Percentiles rank a stretch among this genome's conserved stretches.
Evolutionary conservation across 495 filamentous ascomycete species (phyloP).

Genomic region (Immersiella caudata): DNA sequence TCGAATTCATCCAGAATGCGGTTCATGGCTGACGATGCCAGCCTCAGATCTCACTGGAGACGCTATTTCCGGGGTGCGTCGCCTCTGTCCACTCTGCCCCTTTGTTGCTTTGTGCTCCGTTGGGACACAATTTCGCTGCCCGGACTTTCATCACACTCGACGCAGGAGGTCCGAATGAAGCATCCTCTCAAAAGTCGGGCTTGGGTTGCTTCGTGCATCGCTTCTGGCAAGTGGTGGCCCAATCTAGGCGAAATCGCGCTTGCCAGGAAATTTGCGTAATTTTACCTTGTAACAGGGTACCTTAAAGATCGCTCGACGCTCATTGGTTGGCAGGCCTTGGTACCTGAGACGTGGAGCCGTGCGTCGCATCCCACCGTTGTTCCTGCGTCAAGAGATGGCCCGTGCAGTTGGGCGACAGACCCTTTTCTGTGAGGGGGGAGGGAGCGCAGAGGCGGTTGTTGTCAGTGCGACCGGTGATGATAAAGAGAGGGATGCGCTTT

Average conservation of each 20-base stretch:
- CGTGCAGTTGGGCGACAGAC: conserved; percentile 12
- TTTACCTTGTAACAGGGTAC: conserved; percentile 7
- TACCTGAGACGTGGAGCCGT: conserved; percentile 19
- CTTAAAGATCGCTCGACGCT: not conserved
- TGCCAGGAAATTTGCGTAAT: conserved; percentile 21
- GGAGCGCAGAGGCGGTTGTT: not conserved
- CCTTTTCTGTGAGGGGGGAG: not conserved
- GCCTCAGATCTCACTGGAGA: conserved; percentile 11
- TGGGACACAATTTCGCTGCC: conserved; percentile 21
- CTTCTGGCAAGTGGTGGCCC: not conserved
- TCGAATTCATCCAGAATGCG: conserved; percentile 18
- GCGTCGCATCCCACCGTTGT: conserved; percentile 19
- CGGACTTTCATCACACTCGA: conserved; percentile 17
- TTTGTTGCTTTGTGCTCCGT: not conserved
- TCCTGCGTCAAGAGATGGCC: conserved; percentile 25
- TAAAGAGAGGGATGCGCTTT: conserved; percentile 2
- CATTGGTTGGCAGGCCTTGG: conserved; percentile 8
- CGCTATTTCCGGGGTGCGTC: conserved; percentile 11
- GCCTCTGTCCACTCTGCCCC: not conserved
- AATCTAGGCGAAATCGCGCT: conserved; percentile 17
- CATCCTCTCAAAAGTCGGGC: not conserved
- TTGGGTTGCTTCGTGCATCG: conserved; percentile 1
- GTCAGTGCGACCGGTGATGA: conserved; percentile 8
- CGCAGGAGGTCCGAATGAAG: conserved; percentile 10
- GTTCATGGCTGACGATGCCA: conserved; percentile 4